Base-by-base conservation (phyloP, 1,284 basidiomycete genomes). In the Leccinum subspadiceum region DNA sequence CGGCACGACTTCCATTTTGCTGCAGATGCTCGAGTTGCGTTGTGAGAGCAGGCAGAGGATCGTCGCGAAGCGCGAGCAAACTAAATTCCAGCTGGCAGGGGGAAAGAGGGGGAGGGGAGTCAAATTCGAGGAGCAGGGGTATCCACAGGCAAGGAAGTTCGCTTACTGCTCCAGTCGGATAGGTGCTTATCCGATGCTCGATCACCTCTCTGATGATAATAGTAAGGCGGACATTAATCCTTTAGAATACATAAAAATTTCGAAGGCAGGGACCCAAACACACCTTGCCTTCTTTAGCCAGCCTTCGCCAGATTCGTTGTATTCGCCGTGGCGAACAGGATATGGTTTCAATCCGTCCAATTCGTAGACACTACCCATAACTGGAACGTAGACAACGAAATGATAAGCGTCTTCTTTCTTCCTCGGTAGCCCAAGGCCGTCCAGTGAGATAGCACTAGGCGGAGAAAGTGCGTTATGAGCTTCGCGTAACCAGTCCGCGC, bases 391-490 rank as follows among this genome's bases (percentile, higher is more conserved):
- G 5, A 94, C 87, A 50, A 96, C 87, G 69, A 96, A 96, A 70
- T 97, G 94, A 75, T 95, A 98, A 10, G 93, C 93, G 67, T 96
- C 94, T 70, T 94, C 93, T 1, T 81, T 73, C 62, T 86, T 89
- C 64, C 84, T 89, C 3, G 89, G 84, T 13, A 87, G 74, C 35
- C 82, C 86, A 57, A 90, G 75, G 55, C 90, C 89, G 70, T 94
- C 92, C 51, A 92, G 76, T 6, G 89, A 90, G 63, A 94, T 87
- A 2, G 90, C 84, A 66, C 85, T 92, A 4, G 94, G 94, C 33
- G 94, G 93, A 15, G 92, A 92, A 64, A 97, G 86, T 20, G 92
- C 85, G 69, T 97, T 96, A 74, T 96, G 94, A 15, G 91, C 89
- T 69, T 90, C 86, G 53, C 89, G 79, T 58, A 94, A 80, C 83